Conservation (phyloP, 225 moss, liverwort and hornwort genomes). For the Bryum argenteum region DNA sequence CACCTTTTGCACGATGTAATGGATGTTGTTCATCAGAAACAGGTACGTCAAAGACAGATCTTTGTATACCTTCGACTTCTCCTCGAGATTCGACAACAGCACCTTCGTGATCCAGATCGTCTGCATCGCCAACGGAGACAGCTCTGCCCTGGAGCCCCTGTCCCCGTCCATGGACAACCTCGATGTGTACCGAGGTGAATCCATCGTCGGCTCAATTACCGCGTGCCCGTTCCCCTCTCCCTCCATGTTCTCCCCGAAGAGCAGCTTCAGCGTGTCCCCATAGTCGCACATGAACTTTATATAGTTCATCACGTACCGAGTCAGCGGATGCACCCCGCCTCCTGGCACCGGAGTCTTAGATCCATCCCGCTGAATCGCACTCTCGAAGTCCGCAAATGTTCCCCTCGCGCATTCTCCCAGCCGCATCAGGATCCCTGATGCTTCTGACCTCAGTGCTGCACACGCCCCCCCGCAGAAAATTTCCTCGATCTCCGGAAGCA, state of each 20-base stretch:
- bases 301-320: constrained; percentile 99
- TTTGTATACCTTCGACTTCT: constrained; percentile 97
- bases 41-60: constrained; percentile 84
- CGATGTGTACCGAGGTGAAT: constrained; percentile 45
- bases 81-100: constrained; percentile 84
- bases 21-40: constrained; percentile 99
- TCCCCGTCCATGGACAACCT: constrained; percentile 56
- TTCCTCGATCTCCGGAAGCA: constrained; percentile 78
- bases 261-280: constrained; percentile 87
- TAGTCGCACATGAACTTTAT: constrained; percentile 95
- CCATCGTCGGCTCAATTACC: constrained; percentile 42
- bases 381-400: constrained; percentile 96
- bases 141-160: constrained; percentile 51
- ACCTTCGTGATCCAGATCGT: constrained; percentile 90
- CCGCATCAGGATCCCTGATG: constrained; percentile 87
- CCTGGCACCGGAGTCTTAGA: constrained; percentile 74
- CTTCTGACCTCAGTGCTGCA: constrained; percentile 66
- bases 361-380: constrained; percentile 86
- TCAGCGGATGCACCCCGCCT: constrained; percentile 94
- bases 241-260: constrained; percentile 83
- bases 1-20: constrained; percentile 98
- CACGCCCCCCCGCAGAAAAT: constrained; percentile 81
- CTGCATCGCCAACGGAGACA: constrained; percentile 85
- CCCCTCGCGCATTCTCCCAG: constrained; percentile 88
- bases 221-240: constrained; percentile 41